phyloP scores from a whole-genome alignment of 495 filamentous ascomycete species.

The Neurospora sublineolata region DNA sequence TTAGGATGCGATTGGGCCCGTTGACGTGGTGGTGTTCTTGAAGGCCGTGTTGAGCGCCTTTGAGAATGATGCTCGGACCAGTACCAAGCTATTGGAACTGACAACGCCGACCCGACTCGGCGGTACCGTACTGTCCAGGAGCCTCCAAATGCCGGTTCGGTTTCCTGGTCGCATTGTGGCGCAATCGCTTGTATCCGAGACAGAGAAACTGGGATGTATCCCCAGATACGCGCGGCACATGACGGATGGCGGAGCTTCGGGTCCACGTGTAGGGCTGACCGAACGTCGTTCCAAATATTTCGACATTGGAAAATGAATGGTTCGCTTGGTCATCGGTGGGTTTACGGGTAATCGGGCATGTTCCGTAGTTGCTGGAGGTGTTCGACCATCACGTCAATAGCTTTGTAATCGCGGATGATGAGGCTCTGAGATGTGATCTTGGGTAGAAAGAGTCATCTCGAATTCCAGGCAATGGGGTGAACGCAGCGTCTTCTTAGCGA shows the following conservation, averaged over 20 bases:
- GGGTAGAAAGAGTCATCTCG: background rate
- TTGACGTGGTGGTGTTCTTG: background rate
- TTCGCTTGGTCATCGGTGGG: background rate
- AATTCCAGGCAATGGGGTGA: background rate
- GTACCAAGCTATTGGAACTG: background rate
- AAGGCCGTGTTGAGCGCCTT: background rate
- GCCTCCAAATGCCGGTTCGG: background rate
- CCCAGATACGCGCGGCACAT: background rate
- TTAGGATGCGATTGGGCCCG: background rate
- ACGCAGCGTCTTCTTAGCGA: background rate
- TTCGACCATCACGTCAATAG: background rate
- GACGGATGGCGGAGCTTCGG: background rate
- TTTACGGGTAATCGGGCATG: background rate
- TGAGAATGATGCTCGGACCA: background rate
- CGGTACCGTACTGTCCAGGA: background rate
- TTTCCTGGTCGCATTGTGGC: background rate
- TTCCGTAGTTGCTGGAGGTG: background rate
- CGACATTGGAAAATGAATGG: background rate
- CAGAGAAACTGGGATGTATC: background rate
- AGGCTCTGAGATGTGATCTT: background rate
- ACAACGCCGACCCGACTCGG: background rate
- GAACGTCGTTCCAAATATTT: background rate
- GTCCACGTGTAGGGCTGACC: background rate
- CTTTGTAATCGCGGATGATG: background rate
- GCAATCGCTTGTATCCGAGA: background rate